Evolutionary conservation across 2,329 filamentous ascomycete genomes (phyloP).

Genomic region (Phialophora chinensis): DNA sequence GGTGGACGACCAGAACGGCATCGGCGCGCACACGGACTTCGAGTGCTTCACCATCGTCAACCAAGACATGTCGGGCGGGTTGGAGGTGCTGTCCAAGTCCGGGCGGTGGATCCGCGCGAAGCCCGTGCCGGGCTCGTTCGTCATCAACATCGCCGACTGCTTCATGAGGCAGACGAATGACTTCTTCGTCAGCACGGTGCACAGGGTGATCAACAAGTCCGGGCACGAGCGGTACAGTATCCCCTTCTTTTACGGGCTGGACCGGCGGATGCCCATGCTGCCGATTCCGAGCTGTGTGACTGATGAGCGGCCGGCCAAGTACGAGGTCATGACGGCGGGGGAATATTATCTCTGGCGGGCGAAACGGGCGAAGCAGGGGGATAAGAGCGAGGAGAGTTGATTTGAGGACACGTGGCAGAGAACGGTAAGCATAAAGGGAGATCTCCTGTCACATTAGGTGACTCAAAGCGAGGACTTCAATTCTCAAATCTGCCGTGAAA

Average conservation of each 20-base stretch:
- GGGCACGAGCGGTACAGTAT: slow-evolving; percentile 48
- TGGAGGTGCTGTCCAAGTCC: slow-evolving; percentile 54
- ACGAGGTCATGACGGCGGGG: slow-evolving; percentile 43
- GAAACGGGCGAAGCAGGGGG: slow-evolving; percentile 18
- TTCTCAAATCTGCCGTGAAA: no score
- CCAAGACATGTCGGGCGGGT: slow-evolving; percentile 52
- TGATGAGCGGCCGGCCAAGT: slow-evolving; percentile 43
- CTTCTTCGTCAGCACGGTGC: slow-evolving; percentile 50
- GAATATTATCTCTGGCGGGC: slow-evolving; percentile 42
- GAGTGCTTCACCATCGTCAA: slow-evolving; percentile 58
- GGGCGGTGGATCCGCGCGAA: slow-evolving; percentile 54
- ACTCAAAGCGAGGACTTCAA: no score
- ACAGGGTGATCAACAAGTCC: slow-evolving; percentile 49
- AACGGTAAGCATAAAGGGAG: no score
- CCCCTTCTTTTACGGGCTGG: slow-evolving; percentile 47
- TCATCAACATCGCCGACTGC: slow-evolving; percentile 56
- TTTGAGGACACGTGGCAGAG: neutral
- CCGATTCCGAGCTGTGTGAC: slow-evolving; percentile 42
- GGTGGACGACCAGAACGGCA: slow-evolving; percentile 47
- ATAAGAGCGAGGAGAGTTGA: neutral
- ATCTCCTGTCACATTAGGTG: no score
- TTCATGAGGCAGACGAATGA: slow-evolving; percentile 53
- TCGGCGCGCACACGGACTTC: slow-evolving; percentile 57
- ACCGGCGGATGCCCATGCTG: slow-evolving; percentile 36
- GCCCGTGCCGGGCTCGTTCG: slow-evolving; percentile 51